Percentiles rank a stretch among this genome's conserved stretches.
phyloP scores from a whole-genome alignment of 192 early-diverging fungal species.

The Backusella liffmaniae region DNA sequence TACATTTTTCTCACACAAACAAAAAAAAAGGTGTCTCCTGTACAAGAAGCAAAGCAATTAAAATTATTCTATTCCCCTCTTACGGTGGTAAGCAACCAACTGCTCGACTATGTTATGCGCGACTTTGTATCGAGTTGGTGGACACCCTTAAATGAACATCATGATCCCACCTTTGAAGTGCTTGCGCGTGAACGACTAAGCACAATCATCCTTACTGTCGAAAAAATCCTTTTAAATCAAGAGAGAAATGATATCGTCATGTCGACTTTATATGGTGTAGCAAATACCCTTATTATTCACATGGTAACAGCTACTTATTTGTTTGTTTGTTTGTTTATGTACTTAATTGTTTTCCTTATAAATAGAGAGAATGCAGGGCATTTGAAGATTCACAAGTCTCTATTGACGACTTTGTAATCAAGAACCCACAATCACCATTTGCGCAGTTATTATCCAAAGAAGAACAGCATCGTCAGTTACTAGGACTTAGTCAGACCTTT shows the following conservation, averaged over 20 bases:
- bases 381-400: slow-evolving; percentile 38
- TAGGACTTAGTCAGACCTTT: slow-evolving; percentile 35
- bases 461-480: slow-evolving; percentile 41
- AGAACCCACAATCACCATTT: slow-evolving; percentile 48
- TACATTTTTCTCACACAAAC: not conserved
- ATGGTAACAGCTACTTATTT: slow-evolving; percentile 38
- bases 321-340: not conserved
- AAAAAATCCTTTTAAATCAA: slow-evolving; percentile 30
- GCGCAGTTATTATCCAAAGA: slow-evolving; percentile 38
- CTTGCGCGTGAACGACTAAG: slow-evolving; percentile 23
- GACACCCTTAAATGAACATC: slow-evolving; percentile 22
- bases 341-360: not conserved
- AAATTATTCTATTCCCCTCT: slow-evolving; percentile 26
- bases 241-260: slow-evolving; percentile 48
- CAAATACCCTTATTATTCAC: slow-evolving; percentile 58
- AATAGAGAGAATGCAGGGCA: slow-evolving; percentile 39
- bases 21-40: not conserved
- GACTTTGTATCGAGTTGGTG: slow-evolving; percentile 37
- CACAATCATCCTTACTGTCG: slow-evolving; percentile 16
- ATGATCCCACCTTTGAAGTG: slow-evolving; percentile 10
- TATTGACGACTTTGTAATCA: slow-evolving; percentile 37
- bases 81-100: not conserved
- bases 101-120: slow-evolving; percentile 16
- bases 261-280: slow-evolving; percentile 46
- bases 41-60: slow-evolving; percentile 1